A percentile compares a stretch with the other conserved stretches of the same genome.
Conservation (phyloP, 345 rosid genomes). For the Brassica juncea region DNA sequence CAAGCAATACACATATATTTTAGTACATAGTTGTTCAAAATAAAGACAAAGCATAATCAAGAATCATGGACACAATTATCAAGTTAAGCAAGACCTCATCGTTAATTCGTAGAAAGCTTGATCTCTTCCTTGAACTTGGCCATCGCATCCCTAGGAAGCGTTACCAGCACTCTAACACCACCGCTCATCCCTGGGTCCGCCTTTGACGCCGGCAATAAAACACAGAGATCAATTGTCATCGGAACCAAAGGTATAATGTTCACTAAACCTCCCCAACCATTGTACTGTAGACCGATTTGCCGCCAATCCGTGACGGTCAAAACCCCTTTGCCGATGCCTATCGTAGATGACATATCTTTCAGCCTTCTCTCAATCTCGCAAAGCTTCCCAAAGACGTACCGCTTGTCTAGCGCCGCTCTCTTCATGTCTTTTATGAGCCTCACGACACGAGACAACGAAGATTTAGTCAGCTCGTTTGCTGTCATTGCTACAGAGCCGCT, state of each 20-base stretch:
- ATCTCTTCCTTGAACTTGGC: constrained; percentile 46
- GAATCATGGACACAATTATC: not conserved
- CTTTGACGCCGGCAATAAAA: constrained; percentile 41
- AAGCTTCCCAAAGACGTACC: not conserved
- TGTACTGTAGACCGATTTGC: constrained; percentile 38
- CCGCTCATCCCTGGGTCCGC: constrained; percentile 37
- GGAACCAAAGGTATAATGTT: constrained; percentile 45
- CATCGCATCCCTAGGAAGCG: constrained; percentile 48
- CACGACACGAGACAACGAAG: constrained; percentile 30
- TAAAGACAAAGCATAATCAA: not conserved
- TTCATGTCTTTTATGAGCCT: constrained; percentile 46
- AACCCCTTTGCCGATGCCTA: not conserved
- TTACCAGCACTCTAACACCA: constrained; percentile 44
- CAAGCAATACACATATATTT: too few species aligned
- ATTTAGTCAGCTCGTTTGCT: constrained; percentile 38
- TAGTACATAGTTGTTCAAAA: not conserved
- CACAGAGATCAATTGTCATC: constrained; percentile 31
- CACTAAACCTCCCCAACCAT: constrained; percentile 41
- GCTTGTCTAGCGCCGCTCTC: constrained; percentile 4
- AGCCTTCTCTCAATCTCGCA: constrained; percentile 21
- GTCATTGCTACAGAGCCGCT: constrained; percentile 13
- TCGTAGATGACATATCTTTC: not conserved
- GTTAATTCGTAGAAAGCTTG: not conserved
- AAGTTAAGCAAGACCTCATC: not conserved
- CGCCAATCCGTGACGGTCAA: constrained; percentile 51